Base-by-base conservation (phyloP, 129 eudicot genomes). In the Centrapalus pauciflorus region DNA sequence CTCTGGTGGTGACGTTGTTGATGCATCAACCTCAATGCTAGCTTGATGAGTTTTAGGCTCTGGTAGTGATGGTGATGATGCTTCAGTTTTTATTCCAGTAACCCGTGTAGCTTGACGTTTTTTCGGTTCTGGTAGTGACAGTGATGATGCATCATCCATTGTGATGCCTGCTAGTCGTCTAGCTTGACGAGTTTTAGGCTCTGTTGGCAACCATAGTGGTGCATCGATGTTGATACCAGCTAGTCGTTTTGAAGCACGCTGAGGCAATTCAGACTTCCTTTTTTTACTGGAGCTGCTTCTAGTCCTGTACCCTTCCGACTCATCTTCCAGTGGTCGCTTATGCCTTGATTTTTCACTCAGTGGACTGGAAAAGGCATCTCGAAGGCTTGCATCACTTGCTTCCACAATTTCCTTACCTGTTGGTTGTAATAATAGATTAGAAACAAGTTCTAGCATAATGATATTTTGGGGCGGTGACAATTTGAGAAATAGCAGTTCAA, bases 221-320 rank as follows among this genome's bases (percentile, higher is more conserved):
- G 58, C 48, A 46, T 51, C 67, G 32, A 5, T 43, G 23, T 46
- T 24, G 32, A 74, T 19, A 19, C 73, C 67, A 2, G 79, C 73
- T 43, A 85, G 81, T 30, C 91, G 76, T 79, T 81, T 85, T 58
- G 91, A 85, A 64, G 87, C 55, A 46, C 79, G 79, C 0, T 79
- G 80, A 64, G 83, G 81, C 62, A 66, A 40, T 27, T 72, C 66
- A 49, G 64, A 37, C 3, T 66, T 56, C 10, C 30, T 70, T 14
- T 26, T 74, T 17, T 64, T 72, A 19, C 59, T 76, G 38, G 66
- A 30, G 50, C 64, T 76, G 38, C 57, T 70, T 60, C 50, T 77
- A 10, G 48, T 66, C 29, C 21, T 52, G 14, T 55, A 52, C 26
- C 49, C 51, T 26, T 61, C 74, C 16, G 45, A 59, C 43, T 64